A percentile compares a stretch with the other conserved stretches of the same genome.
These are phyloP conservation scores for Solanum infundibuliforme DNA, from an alignment of 257 asterid genomes.

Conservation along the genomic window DNA sequence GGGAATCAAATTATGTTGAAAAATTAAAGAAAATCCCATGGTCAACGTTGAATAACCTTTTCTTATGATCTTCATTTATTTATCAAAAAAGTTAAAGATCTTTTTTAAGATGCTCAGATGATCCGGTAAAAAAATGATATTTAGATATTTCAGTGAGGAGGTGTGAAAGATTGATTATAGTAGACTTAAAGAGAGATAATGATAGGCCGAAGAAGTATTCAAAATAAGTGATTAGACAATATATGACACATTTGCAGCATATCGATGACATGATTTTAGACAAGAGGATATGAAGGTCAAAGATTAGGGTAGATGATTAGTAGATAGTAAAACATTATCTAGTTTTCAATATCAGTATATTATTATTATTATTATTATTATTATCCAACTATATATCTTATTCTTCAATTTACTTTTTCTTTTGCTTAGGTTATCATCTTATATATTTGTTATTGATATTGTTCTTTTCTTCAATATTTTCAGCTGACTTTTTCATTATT, in stretches of 20 bases:
- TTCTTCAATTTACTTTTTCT: not conserved
- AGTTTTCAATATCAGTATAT: too few relatives aligned
- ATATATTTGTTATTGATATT: too few relatives aligned
- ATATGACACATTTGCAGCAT: not conserved
- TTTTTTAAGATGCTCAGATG: not conserved
- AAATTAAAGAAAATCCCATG: not conserved
- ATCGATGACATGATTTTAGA: too few relatives aligned
- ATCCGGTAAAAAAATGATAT: accelerated
- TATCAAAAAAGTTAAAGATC: not conserved
- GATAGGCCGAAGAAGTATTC: not conserved
- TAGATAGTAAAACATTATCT: too few relatives aligned
- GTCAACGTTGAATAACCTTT: not conserved
- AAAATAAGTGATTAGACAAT: too few relatives aligned
- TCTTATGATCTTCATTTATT: not conserved
- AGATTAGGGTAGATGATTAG: too few relatives aligned
- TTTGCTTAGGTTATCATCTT: too few relatives aligned
- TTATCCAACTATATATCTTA: not conserved
- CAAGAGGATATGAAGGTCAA: not conserved
- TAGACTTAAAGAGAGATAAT: too few relatives aligned
- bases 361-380: too few relatives aligned
- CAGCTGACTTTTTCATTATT: too few relatives aligned
- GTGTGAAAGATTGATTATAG: not conserved
- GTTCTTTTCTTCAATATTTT: too few relatives aligned
- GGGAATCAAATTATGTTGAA: not conserved
- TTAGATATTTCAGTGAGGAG: too few relatives aligned